Base-by-base conservation (phyloP, 2,329 filamentous ascomycete species). In the Stenocarpella maydis region DNA sequence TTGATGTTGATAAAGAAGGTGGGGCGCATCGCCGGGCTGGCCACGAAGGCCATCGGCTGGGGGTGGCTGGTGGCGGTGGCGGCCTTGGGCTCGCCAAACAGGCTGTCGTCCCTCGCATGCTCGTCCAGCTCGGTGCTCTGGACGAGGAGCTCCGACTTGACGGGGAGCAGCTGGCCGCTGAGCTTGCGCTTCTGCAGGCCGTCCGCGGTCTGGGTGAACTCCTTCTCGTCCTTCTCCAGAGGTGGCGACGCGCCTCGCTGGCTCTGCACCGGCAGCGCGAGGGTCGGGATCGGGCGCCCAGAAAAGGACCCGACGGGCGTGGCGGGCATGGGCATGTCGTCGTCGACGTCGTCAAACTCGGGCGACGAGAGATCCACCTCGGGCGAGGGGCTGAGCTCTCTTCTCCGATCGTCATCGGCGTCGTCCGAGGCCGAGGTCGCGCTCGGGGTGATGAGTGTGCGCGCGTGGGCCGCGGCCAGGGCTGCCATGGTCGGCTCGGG, bases 161-260 rank as follows among this genome's bases (percentile, higher is more conserved):
- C 65, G 39, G 73, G 69, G 17, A 82, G 77, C 39, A 82, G 71
- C 49, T 83, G 82, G 34, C 85, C 84, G 53, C 79, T 84, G 26
- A 90, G 82, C 76, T 90, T 91, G 71, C 87, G 83, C 78, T 88
- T 90, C 75, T 89, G 93, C 75, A 98, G 88, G 60, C 91, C 93
- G 74, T 94, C 93, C 19, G 96, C 96, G 1, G 95, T 98, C 81
- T 97, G 93, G 8, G 95, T 98, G 77, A 99, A 99, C 80, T 98
- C 96, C 77, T 92, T 93, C 84, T 98, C 95, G 75, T 98, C 95
- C 75, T 92, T 94, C 82, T 98, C 95, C 45, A 98, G 85, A 19
- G 94, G 94, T 64, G 95, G 95, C 72, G 93, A 96, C 28, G 92
- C 90, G n/a, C 91, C 92, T 70, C 92, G 90, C 71, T 90, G 86